Evolutionary conservation across 2,329 filamentous ascomycete species (phyloP), one percentile per base, ranked within the genome.

Genomic region (Exophiala aquamarina): DNA sequence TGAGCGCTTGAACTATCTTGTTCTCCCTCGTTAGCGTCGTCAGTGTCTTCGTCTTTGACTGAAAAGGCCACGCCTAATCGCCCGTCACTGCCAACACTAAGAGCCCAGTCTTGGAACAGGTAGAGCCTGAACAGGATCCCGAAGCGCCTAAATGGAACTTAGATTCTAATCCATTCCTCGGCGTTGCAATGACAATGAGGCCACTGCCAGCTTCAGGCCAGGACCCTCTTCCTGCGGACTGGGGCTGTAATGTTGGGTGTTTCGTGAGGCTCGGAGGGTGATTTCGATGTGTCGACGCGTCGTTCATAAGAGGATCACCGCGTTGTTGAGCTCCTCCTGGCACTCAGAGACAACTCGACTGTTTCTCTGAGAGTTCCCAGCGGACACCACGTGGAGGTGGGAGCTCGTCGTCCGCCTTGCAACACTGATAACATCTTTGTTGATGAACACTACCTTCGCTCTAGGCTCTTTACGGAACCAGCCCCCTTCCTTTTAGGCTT

Each of bases 301-400:
- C n/a, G 32, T 34, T 34, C 32, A 34, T 34, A 11, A 26, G 32
- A 34, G 32, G 32, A 34, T 18, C 32, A 34, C 32, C 32, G 32
- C 32, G 32, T 7, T 34, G 32, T 34, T 34, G 32, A 34, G 32
- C 32, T 34, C 32, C 32, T 7, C 32, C 32, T 34, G 14, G 32
- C 6, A 34, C 32, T 34, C n/a, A 14, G 32, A 34, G 32, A 34
- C 32, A 34, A n/a, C n/a, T 34, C 6, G 17, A 34, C 32, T 34
- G 32, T 34, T 34, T 34, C 32, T 34, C 23, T 34, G 32, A 34
- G n/a, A 6, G 32, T 34, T 34, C 32, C 32, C 32, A 34, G 32
- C 32, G 32, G 32, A 18, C 32, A 14, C 32, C 32, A 34, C 32
- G 32, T 34, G 32, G 32, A 34, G 32, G 32, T 34, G n/a, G 28